Base-by-base conservation (phyloP, 768 basidiomycete genomes). In the Sarcodon sp. region DNA sequence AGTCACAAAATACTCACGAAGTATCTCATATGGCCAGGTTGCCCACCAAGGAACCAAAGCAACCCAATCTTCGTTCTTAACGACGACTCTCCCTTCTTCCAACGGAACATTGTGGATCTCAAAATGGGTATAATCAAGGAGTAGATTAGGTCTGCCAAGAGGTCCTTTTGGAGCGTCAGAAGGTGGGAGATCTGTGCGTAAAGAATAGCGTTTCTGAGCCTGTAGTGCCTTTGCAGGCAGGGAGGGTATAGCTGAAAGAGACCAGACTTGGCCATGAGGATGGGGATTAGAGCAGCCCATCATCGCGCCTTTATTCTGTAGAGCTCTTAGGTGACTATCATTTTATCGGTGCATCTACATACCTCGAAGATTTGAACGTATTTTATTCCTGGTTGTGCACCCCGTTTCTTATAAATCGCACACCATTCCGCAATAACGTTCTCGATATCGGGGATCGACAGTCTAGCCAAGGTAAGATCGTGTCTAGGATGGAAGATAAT, bases 221-320 rank as follows among this genome's bases (percentile, higher is more conserved):
- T 56, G 56, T 6, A 91, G 66, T 57, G 90, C 89, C 46, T 69
- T 77, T 2, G 80, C 69, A 1, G 87, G 80, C 21, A 85, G 61
- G 1, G 78, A 75, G 0, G 89, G 90, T 6, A 91, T 66, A 12
- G 69, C 69, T 3, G 83, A 86, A 4, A 83, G 63, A 3, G 87
- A 84, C 87, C 89, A 90, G 12, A 82, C 77, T 63, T 96, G 92
- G 16, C 90, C 88, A 61, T 94, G 92, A 0, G 92, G 90, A 61
- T 94, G 92, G 21, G 90, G 88, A 58, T 93, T 94, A 6, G 86
- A 89, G 59, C 89, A 93, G 9, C 92, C 92, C 92, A 93, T 93
- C 70, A 90, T 91, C 3, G 82, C 65, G 2, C 92, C 92, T 65
- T 92, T 93, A 47, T 59, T 58, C 58, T 59, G 43, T 44, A 15